Percentiles rank a stretch among this genome's conserved stretches.
Conservation (phyloP, 352 stramenopile genomes). For the Phytophthora tubulina region DNA sequence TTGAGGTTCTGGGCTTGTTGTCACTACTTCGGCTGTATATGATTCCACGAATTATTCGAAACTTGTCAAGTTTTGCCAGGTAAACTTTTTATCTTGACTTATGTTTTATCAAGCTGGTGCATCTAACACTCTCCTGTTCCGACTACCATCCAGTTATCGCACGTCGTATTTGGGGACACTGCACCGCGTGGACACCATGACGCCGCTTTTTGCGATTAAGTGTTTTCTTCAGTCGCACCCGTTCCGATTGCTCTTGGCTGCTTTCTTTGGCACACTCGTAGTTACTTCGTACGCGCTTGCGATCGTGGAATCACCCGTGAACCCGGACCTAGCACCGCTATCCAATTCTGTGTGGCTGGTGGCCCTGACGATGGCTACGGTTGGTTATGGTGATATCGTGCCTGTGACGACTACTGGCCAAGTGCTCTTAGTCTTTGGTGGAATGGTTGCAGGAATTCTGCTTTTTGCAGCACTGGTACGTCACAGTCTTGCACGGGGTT, state of each 20-base stretch:
- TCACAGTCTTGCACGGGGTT: background rate
- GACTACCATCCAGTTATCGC: constrained; percentile 56
- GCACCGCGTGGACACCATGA: constrained; percentile 81
- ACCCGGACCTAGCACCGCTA: constrained; percentile 66
- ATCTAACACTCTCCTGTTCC: background rate
- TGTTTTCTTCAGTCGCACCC: constrained; percentile 77
- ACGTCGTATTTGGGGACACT: constrained; percentile 79
- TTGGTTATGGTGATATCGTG: constrained; percentile 77
- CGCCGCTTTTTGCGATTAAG: constrained; percentile 84
- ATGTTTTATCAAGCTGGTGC: background rate
- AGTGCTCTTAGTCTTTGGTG: constrained; percentile 66
- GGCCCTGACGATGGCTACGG: constrained; percentile 77
- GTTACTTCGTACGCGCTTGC: constrained; percentile 70
- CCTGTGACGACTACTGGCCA: constrained; percentile 67
- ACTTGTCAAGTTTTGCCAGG: constrained; percentile 81
- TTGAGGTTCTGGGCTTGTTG: constrained; percentile 74
- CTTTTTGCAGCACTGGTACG: constrained; percentile 74
- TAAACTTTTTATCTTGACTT: constrained; percentile 31
- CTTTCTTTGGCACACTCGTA: constrained; percentile 53
- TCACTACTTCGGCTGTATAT: constrained; percentile 81
- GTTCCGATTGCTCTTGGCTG: constrained; percentile 64
- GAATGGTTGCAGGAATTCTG: constrained; percentile 77
- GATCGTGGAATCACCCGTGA: constrained; percentile 75
- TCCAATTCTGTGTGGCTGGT: constrained; percentile 77
- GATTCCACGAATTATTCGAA: constrained; percentile 77